Percentiles rank a stretch among this genome's conserved stretches.
phyloP scores from a whole-genome alignment of 345 rosid species.

The Abelmoschus esculentus region DNA sequence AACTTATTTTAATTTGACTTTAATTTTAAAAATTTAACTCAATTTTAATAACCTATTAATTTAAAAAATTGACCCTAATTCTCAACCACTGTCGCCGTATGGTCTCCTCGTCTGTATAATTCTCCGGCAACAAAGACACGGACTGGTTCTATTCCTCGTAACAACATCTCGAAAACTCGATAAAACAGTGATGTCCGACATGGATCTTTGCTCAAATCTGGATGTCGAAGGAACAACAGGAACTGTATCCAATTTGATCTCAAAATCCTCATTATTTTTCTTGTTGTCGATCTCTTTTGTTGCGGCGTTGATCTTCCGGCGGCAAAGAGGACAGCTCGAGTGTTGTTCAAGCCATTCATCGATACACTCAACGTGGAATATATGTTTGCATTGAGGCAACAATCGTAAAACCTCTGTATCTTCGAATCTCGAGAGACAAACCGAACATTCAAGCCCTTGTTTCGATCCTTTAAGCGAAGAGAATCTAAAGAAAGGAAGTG shows the following conservation, averaged over 20 bases:
- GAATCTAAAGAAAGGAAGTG: conserved; percentile 86
- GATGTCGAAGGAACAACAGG: conserved; percentile 22
- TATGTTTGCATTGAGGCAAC: conserved; percentile 79
- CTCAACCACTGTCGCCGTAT: conserved; percentile 51
- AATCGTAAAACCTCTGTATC: conserved; percentile 59
- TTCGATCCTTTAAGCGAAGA: conserved; percentile 66
- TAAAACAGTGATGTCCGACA: conserved; percentile 67
- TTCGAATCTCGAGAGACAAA: conserved; percentile 76
- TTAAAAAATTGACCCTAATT: too few relatives aligned
- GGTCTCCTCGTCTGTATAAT: conserved; percentile 32
- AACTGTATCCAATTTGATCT: conserved; percentile 25
- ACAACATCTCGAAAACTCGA: conserved; percentile 10
- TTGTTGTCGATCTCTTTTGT: conserved; percentile 20
- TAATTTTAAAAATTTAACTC: too few relatives aligned
- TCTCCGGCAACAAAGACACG: conserved; percentile 18
- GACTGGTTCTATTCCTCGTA: conserved; percentile 19
- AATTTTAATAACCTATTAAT: too few relatives aligned
- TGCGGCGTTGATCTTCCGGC: conserved; percentile 41
- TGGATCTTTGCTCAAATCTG: conserved; percentile 35
- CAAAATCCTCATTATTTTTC: conserved; percentile 48
- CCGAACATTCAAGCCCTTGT: conserved; percentile 79
- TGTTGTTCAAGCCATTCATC: conserved; percentile 89
- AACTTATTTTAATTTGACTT: too few relatives aligned
- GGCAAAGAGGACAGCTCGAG: conserved; percentile 86
- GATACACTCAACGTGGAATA: conserved; percentile 76